phyloP scores from a whole-genome alignment of 2,329 filamentous ascomycete genomes.

The Sclerotinia trifoliorum region DNA sequence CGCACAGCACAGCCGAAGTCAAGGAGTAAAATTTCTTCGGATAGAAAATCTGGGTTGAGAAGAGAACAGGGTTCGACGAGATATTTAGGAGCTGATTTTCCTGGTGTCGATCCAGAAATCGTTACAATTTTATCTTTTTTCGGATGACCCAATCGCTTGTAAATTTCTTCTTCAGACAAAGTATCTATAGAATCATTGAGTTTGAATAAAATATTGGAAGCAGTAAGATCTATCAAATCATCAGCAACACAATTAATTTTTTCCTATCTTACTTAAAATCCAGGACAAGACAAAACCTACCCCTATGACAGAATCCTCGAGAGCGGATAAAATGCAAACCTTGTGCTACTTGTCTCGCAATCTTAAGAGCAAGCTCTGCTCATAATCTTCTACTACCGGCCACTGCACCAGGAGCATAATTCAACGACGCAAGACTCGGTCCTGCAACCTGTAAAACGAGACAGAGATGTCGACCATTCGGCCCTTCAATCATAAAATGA shows the following conservation, averaged over 20 bases:
- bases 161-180: constrained; percentile 22
- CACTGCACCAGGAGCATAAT: background rate
- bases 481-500: constrained; percentile 39
- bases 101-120: background rate
- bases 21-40: constrained; percentile 27
- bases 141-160: constrained; percentile 22
- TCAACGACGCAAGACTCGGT: constrained; percentile 16
- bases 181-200: constrained; percentile 26
- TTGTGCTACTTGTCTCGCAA: constrained; percentile 25
- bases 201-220: constrained; percentile 26
- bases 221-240: constrained; percentile 23
- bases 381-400: background rate
- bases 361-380: background rate
- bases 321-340: constrained; percentile 27
- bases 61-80: constrained; percentile 25
- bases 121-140: constrained; percentile 22
- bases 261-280: no score
- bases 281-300: constrained; percentile 5
- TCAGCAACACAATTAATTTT: no score
- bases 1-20: constrained; percentile 27
- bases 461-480: constrained; percentile 47
- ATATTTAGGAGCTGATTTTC: constrained; percentile 20
- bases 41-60: constrained; percentile 23
- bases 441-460: constrained; percentile 38
- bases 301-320: constrained; percentile 26